phyloP scores from a whole-genome alignment of 2,329 filamentous ascomycete genomes.

The Camillea tinctor region DNA sequence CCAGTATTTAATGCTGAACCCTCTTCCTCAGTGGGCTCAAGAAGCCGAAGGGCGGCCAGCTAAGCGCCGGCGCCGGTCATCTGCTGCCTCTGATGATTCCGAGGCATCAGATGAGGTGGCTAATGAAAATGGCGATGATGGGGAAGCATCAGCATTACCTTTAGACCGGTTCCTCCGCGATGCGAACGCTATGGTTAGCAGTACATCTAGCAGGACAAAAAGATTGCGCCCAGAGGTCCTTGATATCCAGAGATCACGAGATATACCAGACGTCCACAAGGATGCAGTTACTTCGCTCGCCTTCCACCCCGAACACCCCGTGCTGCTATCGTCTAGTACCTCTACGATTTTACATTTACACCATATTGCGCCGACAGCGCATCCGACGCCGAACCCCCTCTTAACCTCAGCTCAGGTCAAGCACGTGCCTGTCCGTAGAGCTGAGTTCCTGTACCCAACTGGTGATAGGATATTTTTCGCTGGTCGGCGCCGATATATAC shows the following conservation, averaged over 20 bases:
- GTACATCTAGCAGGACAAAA: conserved; percentile 55
- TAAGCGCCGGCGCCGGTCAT: conserved; percentile 52
- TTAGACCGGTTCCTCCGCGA: conserved; percentile 78
- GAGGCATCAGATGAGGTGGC: conserved; percentile 25
- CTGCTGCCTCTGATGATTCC: conserved; percentile 42
- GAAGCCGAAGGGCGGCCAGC: conserved; percentile 48
- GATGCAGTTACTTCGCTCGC: conserved; percentile 78
- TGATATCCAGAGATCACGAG: conserved; percentile 85
- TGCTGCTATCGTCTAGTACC: conserved; percentile 85
- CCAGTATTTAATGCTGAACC: conserved; percentile 66
- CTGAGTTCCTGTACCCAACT: conserved; percentile 71
- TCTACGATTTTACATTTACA: conserved; percentile 86
- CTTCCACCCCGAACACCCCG: conserved; percentile 86
- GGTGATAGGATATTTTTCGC: conserved; percentile 85
- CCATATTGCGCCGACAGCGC: conserved; percentile 75
- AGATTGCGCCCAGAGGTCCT: conserved; percentile 84
- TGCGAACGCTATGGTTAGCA: conserved; percentile 62
- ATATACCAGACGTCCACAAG: conserved; percentile 76
- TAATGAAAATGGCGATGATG: conserved; percentile 41
- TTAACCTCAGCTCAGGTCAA: conserved; percentile 87
- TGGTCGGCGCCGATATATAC: conserved; percentile 86
- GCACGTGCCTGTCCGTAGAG: conserved; percentile 78
- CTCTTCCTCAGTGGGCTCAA: conserved; percentile 59
- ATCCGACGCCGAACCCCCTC: conserved; percentile 79
- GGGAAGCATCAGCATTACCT: conserved; percentile 66